Base-by-base conservation (phyloP, 2,329 filamentous ascomycete species). In the Aspergillus hiratsukae region DNA sequence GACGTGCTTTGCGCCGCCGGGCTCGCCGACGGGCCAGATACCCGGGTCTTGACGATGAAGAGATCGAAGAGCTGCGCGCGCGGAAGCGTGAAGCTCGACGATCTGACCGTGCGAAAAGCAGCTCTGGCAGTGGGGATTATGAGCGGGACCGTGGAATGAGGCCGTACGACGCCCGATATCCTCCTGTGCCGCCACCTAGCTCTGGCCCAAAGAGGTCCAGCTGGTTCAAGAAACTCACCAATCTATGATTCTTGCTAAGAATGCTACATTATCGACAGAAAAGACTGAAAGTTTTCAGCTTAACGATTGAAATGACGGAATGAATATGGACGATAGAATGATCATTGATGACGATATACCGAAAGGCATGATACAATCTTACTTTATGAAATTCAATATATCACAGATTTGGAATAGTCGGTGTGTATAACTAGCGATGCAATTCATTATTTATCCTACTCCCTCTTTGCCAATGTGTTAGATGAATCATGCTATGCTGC, bases 171-270 rank as follows among this genome's bases (percentile, higher is more conserved):
- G 66, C 51, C 58, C 68, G 60, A 3, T 66, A 67, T 55, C 61
- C 56, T 14, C 60, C 58, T 27, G 21, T 46, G 25, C 62, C 64
- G 48, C 63, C 64, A 19, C 61, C 67, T 23, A 63, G 56, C 48
- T 64, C 64, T 11, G 67, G 66, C 35, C 58, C 66, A 6, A 77
- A 75, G 61, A 68, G 71, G 56, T 67, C 72, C 11, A 75, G 70
- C 57, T 78, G 76, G 76, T 72, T 78, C 50, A 75, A 74, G 61
- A 78, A 76, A 61, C 60, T 78, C 45, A 74, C 74, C 21, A 69
- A 64, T 55, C 64, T 72, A 48, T 74, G 58, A 66, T 51, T 19
- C 14, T 17, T n/a, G 43, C 7, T 23, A 48, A 17, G 17, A 19
- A 19, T 49, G 23, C 41, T 41, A 45, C 49, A 45, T 54, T 51